phyloP scores from a whole-genome alignment of 73 alveolate genomes.

The Paraurostyla sp. region DNA sequence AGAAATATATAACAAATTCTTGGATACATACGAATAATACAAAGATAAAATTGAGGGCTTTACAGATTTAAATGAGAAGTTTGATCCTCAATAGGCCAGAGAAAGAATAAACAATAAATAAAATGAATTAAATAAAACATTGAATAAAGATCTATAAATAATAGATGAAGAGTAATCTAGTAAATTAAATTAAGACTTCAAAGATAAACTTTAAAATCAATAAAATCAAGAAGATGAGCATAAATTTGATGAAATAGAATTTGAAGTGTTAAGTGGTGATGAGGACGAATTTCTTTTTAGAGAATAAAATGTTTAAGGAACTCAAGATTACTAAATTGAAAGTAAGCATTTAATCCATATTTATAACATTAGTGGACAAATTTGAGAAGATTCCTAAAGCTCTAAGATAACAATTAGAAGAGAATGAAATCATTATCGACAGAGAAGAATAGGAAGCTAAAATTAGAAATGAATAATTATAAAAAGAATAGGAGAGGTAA shows the following conservation, averaged over 20 bases:
- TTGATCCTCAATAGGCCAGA: neutral
- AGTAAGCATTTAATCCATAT: neutral
- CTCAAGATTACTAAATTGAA: too few species aligned
- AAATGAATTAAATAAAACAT: neutral
- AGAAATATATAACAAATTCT: conserved; percentile 2
- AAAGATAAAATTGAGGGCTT: neutral
- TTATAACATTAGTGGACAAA: neutral
- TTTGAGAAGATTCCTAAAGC: conserved; percentile 28
- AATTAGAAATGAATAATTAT: neutral
- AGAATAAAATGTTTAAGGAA: neutral
- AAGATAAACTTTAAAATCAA: too few species aligned
- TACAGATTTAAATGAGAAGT: neutral
- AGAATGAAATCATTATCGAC: neutral
- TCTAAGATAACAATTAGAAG: neutral
- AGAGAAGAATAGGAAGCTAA: neutral
- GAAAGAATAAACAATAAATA: neutral
- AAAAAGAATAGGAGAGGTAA: neutral
- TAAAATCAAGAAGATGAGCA: neutral
- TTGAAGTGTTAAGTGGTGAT: neutral
- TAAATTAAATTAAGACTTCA: too few species aligned
- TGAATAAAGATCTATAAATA: neutral
- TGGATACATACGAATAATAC: neutral
- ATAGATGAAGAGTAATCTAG: neutral
- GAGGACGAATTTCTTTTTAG: neutral
- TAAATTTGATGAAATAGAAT: neutral